phyloP scores from a whole-genome alignment of 805 yeast species.

The Lachancea sp. region DNA sequence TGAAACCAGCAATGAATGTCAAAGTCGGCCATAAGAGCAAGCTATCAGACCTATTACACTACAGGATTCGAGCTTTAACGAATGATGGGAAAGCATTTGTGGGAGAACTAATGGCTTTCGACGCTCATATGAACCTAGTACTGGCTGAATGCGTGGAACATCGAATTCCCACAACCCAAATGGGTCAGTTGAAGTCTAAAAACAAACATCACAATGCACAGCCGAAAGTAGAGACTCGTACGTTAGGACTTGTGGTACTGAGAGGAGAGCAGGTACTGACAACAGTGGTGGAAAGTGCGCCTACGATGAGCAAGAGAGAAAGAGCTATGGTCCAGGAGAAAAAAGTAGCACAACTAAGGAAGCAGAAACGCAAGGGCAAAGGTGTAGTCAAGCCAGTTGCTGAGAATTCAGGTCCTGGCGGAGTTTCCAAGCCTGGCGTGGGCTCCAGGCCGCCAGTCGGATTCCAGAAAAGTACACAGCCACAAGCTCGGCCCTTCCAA shows the following conservation, averaged over 20 bases:
- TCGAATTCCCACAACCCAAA: constrained; percentile 57
- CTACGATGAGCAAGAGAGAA: constrained; percentile 38
- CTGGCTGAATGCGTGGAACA: constrained; percentile 79
- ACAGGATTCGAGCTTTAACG: constrained; percentile 64
- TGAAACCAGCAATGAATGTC: constrained; percentile 6
- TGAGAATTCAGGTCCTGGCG: background rate
- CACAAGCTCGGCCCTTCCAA: constrained; percentile 36
- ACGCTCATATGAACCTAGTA: constrained; percentile 82
- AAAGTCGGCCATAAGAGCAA: constrained; percentile 24
- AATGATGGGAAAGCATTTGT: constrained; percentile 71
- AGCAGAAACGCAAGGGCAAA: constrained; percentile 23
- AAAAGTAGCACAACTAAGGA: constrained; percentile 33
- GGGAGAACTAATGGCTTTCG: constrained; percentile 84
- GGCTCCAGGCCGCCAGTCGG: constrained; percentile 1
- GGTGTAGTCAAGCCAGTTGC: constrained; percentile 7
- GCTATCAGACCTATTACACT: constrained; percentile 59
- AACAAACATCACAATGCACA: constrained; percentile 26
- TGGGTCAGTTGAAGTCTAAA: constrained; percentile 35
- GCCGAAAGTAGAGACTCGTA: constrained; percentile 60
- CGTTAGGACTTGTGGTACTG: constrained; percentile 72
- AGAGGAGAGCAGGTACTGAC: constrained; percentile 86
- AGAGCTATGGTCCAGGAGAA: constrained; percentile 28
- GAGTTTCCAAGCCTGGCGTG: background rate
- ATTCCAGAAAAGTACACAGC: constrained; percentile 8
- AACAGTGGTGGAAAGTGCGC: constrained; percentile 54